These are phyloP conservation scores for Cercospora zeae-maydis DNA, from an alignment of 2,329 filamentous ascomycete species.

Conservation along the genomic window DNA sequence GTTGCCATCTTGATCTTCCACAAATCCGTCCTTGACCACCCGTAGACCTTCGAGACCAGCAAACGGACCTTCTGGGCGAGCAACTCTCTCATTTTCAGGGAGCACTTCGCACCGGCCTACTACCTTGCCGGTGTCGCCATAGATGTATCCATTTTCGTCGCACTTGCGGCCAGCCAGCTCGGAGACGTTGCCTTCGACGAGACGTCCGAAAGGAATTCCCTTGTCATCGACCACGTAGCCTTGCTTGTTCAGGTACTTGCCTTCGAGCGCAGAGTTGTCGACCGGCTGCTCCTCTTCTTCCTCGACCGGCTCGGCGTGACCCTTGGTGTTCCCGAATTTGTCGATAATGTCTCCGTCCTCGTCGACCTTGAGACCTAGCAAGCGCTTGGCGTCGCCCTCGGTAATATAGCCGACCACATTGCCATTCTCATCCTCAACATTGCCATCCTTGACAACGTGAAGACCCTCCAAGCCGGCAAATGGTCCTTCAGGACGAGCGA, in stretches of 20 bases:
- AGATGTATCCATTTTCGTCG: constrained; percentile 55
- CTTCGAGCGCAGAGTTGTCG: constrained; percentile 55
- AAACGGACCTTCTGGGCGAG: constrained; percentile 64
- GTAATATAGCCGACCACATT: constrained; percentile 69
- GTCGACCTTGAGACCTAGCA: constrained; percentile 71
- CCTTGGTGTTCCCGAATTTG: constrained; percentile 63
- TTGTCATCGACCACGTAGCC: constrained; percentile 55
- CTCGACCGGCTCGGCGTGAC: constrained; percentile 57
- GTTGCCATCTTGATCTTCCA: constrained; percentile 75
- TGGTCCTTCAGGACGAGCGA: constrained; percentile 59
- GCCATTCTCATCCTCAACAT: constrained; percentile 73
- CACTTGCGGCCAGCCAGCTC: constrained; percentile 57
- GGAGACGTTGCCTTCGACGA: constrained; percentile 56
- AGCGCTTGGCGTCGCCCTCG: constrained; percentile 66
- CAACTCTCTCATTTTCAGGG: constrained; percentile 55
- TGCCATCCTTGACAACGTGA: constrained; percentile 66
- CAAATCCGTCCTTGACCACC: constrained; percentile 65
- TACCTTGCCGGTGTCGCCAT: constrained; percentile 55
- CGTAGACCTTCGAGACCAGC: constrained; percentile 62
- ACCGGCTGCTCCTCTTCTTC: constrained; percentile 39
- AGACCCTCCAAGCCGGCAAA: constrained; percentile 65
- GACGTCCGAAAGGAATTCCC: constrained; percentile 54
- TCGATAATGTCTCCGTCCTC: constrained; percentile 80
- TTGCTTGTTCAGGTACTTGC: constrained; percentile 56
- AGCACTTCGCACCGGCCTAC: constrained; percentile 58